Percentiles rank a stretch among this genome's conserved stretches.
Conservation (phyloP, 345 rosid genomes). For the Nephelium lappaceum region DNA sequence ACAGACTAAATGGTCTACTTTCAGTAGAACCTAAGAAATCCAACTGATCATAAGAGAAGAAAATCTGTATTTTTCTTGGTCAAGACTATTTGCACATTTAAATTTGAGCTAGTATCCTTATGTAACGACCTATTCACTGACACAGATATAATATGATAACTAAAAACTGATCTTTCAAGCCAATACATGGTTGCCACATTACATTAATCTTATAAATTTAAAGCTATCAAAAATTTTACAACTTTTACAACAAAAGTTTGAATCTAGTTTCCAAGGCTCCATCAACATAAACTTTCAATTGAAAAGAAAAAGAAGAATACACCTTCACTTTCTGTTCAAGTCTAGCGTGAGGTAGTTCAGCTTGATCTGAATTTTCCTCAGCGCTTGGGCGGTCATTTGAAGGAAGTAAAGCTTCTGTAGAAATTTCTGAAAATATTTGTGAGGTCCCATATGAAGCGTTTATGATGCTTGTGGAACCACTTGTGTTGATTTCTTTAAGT, state of each 20-base stretch:
- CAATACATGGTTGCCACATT: not conserved
- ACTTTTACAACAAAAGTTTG: not conserved
- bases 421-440: not conserved
- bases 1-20: not conserved
- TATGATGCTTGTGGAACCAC: not conserved
- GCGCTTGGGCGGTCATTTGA: not conserved
- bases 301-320: not conserved
- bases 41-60: not conserved
- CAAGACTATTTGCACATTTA: not conserved
- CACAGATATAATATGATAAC: not conserved
- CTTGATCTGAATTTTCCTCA: constrained; percentile 5
- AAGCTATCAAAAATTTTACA: not conserved
- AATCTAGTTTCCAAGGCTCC: not conserved
- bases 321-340: constrained; percentile 9
- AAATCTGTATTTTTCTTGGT: not conserved
- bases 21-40: not conserved
- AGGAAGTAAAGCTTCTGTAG: not conserved
- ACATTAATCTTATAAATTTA: not conserved
- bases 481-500: not conserved
- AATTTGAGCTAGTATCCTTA: not conserved
- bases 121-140: not conserved
- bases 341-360: not conserved
- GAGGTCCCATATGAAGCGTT: not conserved
- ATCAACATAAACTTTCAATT: not conserved
- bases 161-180: not conserved